Conservation (phyloP, 1,284 basidiomycete species). For the Athelia sp. region DNA sequence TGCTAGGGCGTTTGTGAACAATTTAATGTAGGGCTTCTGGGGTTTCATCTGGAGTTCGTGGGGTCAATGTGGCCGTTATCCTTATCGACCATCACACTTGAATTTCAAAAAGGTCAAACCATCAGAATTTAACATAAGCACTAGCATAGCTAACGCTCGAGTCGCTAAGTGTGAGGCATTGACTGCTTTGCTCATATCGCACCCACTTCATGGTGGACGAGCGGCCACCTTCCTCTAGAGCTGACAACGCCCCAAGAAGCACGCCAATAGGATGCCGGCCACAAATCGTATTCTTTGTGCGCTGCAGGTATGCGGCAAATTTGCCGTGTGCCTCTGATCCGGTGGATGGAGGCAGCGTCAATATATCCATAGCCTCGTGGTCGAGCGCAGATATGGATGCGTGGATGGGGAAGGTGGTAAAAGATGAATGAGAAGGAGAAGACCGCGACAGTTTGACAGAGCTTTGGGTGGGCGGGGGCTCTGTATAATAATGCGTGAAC, state of each 20-base stretch:
- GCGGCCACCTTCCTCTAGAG: slow-evolving; percentile 47
- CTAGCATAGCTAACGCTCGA: slow-evolving; percentile 96
- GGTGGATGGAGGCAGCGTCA: slow-evolving; percentile 53
- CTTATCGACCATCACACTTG: no score
- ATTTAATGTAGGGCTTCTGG: no score
- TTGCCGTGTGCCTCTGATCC: slow-evolving; percentile 51
- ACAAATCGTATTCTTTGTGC: slow-evolving; percentile 95
- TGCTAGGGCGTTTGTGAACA: no score
- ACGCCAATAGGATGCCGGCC: slow-evolving; percentile 95
- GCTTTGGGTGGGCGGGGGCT: slow-evolving; percentile 46
- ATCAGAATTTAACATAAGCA: slow-evolving; percentile 64
- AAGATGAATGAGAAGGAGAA: slow-evolving; percentile 29
- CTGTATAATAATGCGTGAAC: slow-evolving; percentile 88
- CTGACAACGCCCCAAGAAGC: slow-evolving; percentile 71
- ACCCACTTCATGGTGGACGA: slow-evolving; percentile 67
- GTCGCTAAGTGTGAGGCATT: slow-evolving; percentile 64
- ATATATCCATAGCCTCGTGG: slow-evolving; percentile 71
- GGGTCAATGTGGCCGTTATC: no score
- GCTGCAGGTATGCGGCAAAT: slow-evolving; percentile 73
- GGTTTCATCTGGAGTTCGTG: no score
- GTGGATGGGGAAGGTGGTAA: slow-evolving; percentile 52
- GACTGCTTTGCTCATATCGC: slow-evolving; percentile 88
- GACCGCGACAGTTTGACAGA: slow-evolving; percentile 50
- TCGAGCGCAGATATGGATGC: slow-evolving; percentile 74
- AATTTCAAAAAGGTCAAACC: no score